Percentiles rank a stretch among this genome's conserved stretches.
Evolutionary conservation across 495 filamentous ascomycete genomes (phyloP).

Genomic region (Hypoxylon trugodes): DNA sequence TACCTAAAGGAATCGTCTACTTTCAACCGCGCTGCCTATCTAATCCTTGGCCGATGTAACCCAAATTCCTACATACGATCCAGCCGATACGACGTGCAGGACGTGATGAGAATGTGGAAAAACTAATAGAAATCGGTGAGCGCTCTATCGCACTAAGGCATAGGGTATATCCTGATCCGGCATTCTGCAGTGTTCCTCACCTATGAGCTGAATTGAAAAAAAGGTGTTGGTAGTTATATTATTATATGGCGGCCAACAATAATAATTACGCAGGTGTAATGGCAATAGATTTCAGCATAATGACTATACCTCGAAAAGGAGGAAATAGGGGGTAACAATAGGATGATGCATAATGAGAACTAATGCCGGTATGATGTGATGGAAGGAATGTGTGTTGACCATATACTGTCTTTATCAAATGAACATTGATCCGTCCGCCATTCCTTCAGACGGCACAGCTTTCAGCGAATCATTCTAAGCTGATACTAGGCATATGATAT

Average conservation of each 20-base stretch:
- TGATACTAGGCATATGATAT: constrained; percentile 15
- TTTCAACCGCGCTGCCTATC: constrained; percentile 7
- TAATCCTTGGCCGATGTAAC: constrained; percentile 2
- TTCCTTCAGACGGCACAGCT: not conserved
- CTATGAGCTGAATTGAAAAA: not conserved
- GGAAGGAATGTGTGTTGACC: not conserved
- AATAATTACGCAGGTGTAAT: not conserved
- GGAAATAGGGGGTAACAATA: constrained; percentile 10
- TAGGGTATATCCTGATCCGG: constrained; percentile 8
- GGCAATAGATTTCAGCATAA: not conserved
- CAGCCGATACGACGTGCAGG: not conserved
- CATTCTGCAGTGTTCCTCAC: constrained; percentile 3
- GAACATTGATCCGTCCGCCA: not conserved
- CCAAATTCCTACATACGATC: constrained; percentile 5
- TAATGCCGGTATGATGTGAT: constrained; percentile 12
- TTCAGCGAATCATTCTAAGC: constrained; percentile 7
- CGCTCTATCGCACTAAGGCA: constrained; percentile 2
- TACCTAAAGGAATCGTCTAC: not conserved
- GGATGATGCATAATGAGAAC: constrained; percentile 5
- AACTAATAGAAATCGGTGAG: constrained; percentile 3
- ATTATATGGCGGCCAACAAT: not conserved
- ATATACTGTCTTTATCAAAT: not conserved
- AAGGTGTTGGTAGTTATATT: not conserved
- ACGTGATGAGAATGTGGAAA: not conserved
- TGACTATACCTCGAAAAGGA: not conserved